Evolutionary conservation across 2,329 filamentous ascomycete species (phyloP), one percentile per base, ranked within the genome.

Genomic region (Xylariaceae sp.): DNA sequence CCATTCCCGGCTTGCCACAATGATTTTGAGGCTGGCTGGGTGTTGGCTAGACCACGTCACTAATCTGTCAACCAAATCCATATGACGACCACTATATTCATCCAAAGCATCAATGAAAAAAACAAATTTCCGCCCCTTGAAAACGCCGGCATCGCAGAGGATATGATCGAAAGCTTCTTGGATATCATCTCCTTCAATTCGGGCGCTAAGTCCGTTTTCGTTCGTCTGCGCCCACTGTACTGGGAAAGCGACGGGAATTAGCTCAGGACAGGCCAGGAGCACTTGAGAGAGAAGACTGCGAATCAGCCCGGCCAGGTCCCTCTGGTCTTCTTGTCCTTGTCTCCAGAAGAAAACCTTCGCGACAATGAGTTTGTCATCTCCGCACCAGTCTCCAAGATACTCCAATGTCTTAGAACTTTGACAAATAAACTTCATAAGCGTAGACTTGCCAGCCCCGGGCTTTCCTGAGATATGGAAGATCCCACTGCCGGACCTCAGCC

Each of bases 361-460:
- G 11, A 67, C 37, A 8, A 63, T 7, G 1, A 60, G 40, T 19
- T 47, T 7, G 31, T 58, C 47, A 1, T 33, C 41, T 2, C 26
- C 43, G n/a, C 56, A 41, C 67, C 64, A 70, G 7, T 17, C 16
- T 1, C 39, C 24, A 2, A 70, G 53, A 16, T 61, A 17, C 1
- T 47, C 11, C 4, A 8, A 28, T 12, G 62, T 63, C 4, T 43
- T 28, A 1, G 47, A 21, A 6, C 60, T 60, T 6, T 54, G 40
- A 5, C 51, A 54, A 2, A 71, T 37, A 8, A 60, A 63, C 28
- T 67, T 71, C 68, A 70, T 67, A 11, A 71, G 33, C 6, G 67
- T 69, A 2, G 67, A 69, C 40, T 69, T 68, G 1, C 68, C 67
- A 16, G 65, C 65, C 2, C 69, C 66, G 1, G 68, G 64, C 14